Evolutionary conservation across 2,329 filamentous ascomycete species (phyloP).

Genomic region (Trichoderma atroviride): DNA sequence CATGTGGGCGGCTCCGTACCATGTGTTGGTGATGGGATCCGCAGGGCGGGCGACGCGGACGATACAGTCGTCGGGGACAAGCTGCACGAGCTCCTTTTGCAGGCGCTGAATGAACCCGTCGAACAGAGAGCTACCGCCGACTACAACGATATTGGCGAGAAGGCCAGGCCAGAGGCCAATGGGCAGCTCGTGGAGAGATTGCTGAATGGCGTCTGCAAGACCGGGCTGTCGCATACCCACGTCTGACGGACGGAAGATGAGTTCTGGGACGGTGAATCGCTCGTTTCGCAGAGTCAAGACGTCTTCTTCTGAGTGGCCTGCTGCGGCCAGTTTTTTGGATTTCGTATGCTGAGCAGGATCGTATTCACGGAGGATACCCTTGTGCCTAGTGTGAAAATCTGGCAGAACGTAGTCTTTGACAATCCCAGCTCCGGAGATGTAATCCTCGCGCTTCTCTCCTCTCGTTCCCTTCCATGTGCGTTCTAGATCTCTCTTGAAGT

Average conservation of each 20-base stretch:
- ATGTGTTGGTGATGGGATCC: slow-evolving; percentile 79
- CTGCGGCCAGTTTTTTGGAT: slow-evolving; percentile 49
- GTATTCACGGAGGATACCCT: slow-evolving; percentile 76
- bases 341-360: slow-evolving; percentile 66
- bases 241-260: slow-evolving; percentile 84
- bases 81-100: slow-evolving; percentile 70
- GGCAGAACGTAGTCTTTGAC: slow-evolving; percentile 92
- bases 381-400: slow-evolving; percentile 64
- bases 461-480: slow-evolving; percentile 78
- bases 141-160: slow-evolving; percentile 83
- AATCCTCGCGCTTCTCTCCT: slow-evolving; percentile 57
- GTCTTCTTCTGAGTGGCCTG: slow-evolving; percentile 64
- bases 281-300: slow-evolving; percentile 87
- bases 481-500: slow-evolving; percentile 80
- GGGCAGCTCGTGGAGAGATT: slow-evolving; percentile 74
- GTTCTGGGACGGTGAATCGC: slow-evolving; percentile 84
- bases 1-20: slow-evolving; percentile 80
- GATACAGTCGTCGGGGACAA: slow-evolving; percentile 74
- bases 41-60: slow-evolving; percentile 71
- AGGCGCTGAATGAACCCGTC: slow-evolving; percentile 81
- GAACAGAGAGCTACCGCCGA: slow-evolving; percentile 82
- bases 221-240: slow-evolving; percentile 84
- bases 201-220: slow-evolving; percentile 78
- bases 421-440: slow-evolving; percentile 59
- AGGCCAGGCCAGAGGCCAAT: slow-evolving; percentile 82